Base-by-base conservation (phyloP, 1,284 basidiomycete genomes). In the Amylostereum areolatum region DNA sequence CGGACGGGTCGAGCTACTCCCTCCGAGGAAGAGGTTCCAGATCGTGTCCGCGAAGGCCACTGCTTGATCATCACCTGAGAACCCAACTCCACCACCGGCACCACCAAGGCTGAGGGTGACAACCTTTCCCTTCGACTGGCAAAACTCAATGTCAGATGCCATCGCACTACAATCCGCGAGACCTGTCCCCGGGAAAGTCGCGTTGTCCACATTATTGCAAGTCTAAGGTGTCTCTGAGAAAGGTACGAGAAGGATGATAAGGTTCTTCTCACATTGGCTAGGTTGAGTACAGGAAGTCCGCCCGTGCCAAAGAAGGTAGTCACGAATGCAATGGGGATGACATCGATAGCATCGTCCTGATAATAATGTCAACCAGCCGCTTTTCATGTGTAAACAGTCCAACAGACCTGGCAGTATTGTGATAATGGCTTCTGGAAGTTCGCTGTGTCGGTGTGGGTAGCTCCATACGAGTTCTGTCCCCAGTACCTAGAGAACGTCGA, bases 381-480 rank as follows among this genome's bases (percentile, higher is more conserved):
- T 18, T 18, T 18, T 18, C 18, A 18, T 18, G 18, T 18, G 18
- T 18, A 18, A 18, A 18, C 18, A 18, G 18, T 18, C 18, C 43
- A 18, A 61, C 66, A 44, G 47, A 79, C 80, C 55, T 77, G 71
- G 60, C 81, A 83, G 58, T 83, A 83, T 57, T 70, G 78, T 5
- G 73, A 71, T 31, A 83, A 57, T 0, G 69, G 62, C 61, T 83
- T 74, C 69, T 81, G 81, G 57, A 67, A 82, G 58, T 80, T 73
- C 30, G 74, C 71, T 3, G 67, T 62, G 53, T 79, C 73, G n/a
- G 59, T 60, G 55, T 80, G 68, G 5, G 67, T 69, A 2, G 81
- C 81, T 34, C 81, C 81, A 54, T 81, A 81, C 3, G 80, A 81
- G 59, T 84, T 83, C 64, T 85, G 81, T 43, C 81, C 82, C 80